These are phyloP conservation scores for Umbelopsis sp. DNA, from an alignment of 192 early-diverging fungal genomes.

Conservation along the genomic window DNA sequence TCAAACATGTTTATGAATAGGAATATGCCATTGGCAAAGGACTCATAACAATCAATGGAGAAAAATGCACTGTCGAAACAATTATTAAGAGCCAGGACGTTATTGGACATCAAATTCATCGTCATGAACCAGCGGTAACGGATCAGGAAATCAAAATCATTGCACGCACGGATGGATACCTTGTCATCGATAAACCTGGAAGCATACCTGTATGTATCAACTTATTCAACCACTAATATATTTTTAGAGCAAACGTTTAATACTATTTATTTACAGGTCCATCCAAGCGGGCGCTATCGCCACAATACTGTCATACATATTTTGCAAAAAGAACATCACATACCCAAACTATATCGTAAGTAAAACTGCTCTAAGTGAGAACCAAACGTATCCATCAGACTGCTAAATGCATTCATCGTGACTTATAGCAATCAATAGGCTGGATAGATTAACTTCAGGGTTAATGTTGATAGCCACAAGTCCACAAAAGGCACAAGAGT, in stretches of 20 bases:
- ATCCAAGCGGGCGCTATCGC: constrained; percentile 82
- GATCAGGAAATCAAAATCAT: constrained; percentile 67
- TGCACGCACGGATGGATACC: constrained; percentile 57
- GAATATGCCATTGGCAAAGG: constrained; percentile 77
- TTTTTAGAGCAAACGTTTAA: neutral
- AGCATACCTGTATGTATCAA: constrained; percentile 73
- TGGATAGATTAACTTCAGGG: constrained; percentile 95
- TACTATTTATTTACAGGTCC: constrained; percentile 44
- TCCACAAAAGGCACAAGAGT: constrained; percentile 54
- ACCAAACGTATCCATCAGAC: neutral
- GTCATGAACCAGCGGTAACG: constrained; percentile 94
- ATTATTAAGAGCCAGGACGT: constrained; percentile 78
- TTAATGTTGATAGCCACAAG: constrained; percentile 78
- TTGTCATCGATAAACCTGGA: constrained; percentile 89
- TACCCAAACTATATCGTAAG: constrained; percentile 58
- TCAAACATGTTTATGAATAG: constrained; percentile 27
- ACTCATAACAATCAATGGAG: constrained; percentile 78
- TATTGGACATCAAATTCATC: constrained; percentile 82
- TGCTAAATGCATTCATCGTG: constrained; percentile 10
- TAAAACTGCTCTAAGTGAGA: neutral
- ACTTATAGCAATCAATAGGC: constrained; percentile 75
- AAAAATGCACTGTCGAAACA: constrained; percentile 56
- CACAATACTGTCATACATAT: constrained; percentile 83
- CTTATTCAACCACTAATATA: too few species aligned
- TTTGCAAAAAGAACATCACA: constrained; percentile 62